A percentile compares a stretch with the other conserved stretches of the same genome.
phyloP scores from a whole-genome alignment of 2,329 filamentous ascomycete genomes.

The Cadophora sp. region DNA sequence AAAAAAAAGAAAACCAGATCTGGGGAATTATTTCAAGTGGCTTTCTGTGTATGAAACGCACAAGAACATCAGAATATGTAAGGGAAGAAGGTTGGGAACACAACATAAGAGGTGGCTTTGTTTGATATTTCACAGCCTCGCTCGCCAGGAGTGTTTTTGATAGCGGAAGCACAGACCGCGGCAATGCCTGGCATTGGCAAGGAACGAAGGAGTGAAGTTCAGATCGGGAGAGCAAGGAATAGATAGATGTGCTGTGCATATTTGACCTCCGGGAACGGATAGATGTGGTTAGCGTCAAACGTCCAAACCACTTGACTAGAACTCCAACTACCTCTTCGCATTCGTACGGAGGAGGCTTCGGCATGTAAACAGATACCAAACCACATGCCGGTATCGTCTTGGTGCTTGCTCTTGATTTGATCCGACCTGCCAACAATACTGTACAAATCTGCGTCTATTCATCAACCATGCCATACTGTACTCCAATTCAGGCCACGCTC shows the following conservation, averaged over 20 bases:
- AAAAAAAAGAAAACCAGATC: neutral
- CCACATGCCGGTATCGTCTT: no score
- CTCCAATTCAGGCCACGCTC: neutral
- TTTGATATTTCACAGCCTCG: slow-evolving; percentile 7
- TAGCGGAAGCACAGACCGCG: neutral
- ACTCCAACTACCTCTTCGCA: no score
- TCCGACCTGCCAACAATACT: neutral
- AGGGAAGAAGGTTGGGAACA: slow-evolving; percentile 11
- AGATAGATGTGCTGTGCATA: neutral
- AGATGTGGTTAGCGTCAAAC: slow-evolving; percentile 15
- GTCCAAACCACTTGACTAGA: neutral
- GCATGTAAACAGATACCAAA: no score
- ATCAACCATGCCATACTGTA: no score
- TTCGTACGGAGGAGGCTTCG: neutral
- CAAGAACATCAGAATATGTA: slow-evolving; percentile 2
- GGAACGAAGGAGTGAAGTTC: no score
- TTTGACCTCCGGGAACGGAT: neutral
- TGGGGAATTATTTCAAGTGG: slow-evolving; percentile 2
- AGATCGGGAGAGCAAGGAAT: neutral
- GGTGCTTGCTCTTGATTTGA: no score
- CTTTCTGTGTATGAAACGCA: slow-evolving; percentile 11
- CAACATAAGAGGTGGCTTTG: slow-evolving; percentile 2
- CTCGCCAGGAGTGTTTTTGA: slow-evolving; percentile 9
- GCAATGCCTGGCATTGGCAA: neutral
- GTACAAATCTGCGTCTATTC: no score